Evolutionary conservation across 2,329 filamentous ascomycete genomes (phyloP).

Genomic region (Purpureocillium takamizusanense): DNA sequence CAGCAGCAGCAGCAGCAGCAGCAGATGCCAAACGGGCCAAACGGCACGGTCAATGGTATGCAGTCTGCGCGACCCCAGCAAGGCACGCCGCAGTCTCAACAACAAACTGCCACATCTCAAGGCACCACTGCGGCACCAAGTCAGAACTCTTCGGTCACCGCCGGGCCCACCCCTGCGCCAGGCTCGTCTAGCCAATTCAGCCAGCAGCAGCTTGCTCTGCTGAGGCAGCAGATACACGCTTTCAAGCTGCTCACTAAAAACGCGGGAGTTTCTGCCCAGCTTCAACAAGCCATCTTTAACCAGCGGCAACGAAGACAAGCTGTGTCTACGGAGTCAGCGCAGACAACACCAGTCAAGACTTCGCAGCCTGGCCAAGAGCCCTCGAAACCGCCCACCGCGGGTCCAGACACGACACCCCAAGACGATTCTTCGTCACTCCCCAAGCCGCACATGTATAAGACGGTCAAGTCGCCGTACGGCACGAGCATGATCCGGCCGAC

Average conservation of each 20-base stretch:
- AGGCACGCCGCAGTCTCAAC: slow-evolving; percentile 19
- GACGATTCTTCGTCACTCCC: slow-evolving; percentile 20
- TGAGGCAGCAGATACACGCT: slow-evolving; percentile 81
- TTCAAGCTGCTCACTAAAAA: slow-evolving; percentile 90
- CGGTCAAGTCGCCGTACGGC: slow-evolving; percentile 65
- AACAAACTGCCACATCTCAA: slow-evolving; percentile 23
- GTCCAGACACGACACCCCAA: slow-evolving; percentile 22
- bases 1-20: slow-evolving; percentile 33
- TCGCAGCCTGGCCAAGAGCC: slow-evolving; percentile 20
- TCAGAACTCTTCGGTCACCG: slow-evolving; percentile 18
- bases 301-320: slow-evolving; percentile 58
- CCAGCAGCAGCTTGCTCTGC: slow-evolving; percentile 65
- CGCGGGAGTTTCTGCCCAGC: slow-evolving; percentile 63
- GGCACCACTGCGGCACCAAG: slow-evolving; percentile 29
- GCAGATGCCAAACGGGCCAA: slow-evolving; percentile 45
- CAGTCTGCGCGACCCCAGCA: slow-evolving; percentile 31
- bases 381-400: slow-evolving; percentile 25
- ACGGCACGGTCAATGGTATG: slow-evolving; percentile 44
- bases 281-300: slow-evolving; percentile 78
- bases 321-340: slow-evolving; percentile 37
- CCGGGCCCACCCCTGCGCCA: slow-evolving; percentile 20
- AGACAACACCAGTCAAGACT: slow-evolving; percentile 22
- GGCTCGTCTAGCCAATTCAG: slow-evolving; percentile 54
- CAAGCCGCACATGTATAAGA: slow-evolving; percentile 54
- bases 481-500: slow-evolving; percentile 39